Percentiles rank a stretch among this genome's conserved stretches.
Evolutionary conservation across 495 filamentous ascomycete species (phyloP).

Genomic region (Schizothecium vesticola): DNA sequence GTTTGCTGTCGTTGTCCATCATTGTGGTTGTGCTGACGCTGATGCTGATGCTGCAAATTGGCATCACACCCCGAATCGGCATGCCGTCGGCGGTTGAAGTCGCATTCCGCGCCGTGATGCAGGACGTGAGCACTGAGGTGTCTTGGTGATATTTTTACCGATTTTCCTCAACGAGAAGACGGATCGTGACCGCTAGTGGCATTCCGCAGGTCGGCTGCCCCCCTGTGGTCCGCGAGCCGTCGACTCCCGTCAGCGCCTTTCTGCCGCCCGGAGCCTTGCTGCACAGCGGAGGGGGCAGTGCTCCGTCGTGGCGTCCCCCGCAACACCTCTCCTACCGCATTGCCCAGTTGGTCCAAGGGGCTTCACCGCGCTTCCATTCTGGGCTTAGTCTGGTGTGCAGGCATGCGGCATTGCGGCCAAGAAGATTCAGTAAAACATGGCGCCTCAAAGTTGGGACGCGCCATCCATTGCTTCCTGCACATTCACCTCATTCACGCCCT

Average conservation of each 20-base stretch:
- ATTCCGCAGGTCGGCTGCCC: too few species aligned
- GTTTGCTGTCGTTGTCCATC: not conserved
- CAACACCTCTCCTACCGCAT: not conserved
- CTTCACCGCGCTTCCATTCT: not conserved
- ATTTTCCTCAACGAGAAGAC: not conserved
- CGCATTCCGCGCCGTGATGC: not conserved
- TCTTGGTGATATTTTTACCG: not conserved
- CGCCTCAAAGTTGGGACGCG: not conserved
- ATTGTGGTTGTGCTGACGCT: not conserved
- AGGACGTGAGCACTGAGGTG: not conserved
- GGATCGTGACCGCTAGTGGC: not conserved
- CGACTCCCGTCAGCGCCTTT: not conserved
- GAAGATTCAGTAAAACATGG: not conserved
- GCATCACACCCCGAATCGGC: not conserved
- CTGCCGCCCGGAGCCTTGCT: not conserved
- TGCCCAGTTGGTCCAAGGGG: not conserved
- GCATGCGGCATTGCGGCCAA: not conserved
- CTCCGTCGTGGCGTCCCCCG: not conserved
- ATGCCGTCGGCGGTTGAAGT: not conserved
- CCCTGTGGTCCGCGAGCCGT: not conserved
- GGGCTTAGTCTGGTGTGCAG: not conserved
- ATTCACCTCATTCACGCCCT: too few species aligned
- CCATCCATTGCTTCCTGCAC: not conserved
- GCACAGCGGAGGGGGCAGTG: not conserved
- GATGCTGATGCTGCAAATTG: not conserved